Evolutionary conservation across 176 grass and related monocot species (phyloP), one percentile per base, ranked within the genome.

Genomic region (Carex parvula): DNA sequence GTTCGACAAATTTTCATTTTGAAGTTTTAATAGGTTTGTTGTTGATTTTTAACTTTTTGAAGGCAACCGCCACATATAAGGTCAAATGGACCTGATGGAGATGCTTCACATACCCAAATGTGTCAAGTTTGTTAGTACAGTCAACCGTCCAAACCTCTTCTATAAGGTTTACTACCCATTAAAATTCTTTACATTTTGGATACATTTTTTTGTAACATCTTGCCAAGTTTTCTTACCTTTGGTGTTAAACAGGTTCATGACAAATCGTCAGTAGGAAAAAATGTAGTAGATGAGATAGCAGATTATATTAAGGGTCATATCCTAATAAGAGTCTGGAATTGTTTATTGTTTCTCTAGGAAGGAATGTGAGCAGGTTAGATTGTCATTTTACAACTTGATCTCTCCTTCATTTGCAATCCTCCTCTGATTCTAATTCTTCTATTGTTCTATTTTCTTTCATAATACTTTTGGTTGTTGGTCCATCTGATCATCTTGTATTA

Each of bases 281-380:
- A 88, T 21, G 89, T 93, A 35, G 88, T 98, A 91, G 92, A 98
- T 85, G 92, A 91, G 89, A 94, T 98, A 35, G 81, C 95, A 88
- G 87, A 87, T 84, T 93, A 88, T 69, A 94, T 98, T 87, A 88
- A 69, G 79, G 84, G 64, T 85, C 90, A 57, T 98, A 94, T 85
- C 84, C 95, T 20, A 94, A 92, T 87, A 94, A 24, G 95, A 98
- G 78, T 94, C 95, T 37, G 95, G 95, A 58, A 98, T 98, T 84
- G 87, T 98, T 14, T 98, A 98, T 86, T 98, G 95, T 85, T 93
- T 97, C 76, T 91, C 95, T 74, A 94, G 95, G 81, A 97, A 94
- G 84, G 92, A 97, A 88, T 98, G 90, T 12, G 86, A 92, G 81
- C 92, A 98, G 92, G 95, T 98, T 85, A 41, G 90, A 53, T 48